phyloP scores from a whole-genome alignment of 176 grass and related monocot genomes.

The Musa itinerans region DNA sequence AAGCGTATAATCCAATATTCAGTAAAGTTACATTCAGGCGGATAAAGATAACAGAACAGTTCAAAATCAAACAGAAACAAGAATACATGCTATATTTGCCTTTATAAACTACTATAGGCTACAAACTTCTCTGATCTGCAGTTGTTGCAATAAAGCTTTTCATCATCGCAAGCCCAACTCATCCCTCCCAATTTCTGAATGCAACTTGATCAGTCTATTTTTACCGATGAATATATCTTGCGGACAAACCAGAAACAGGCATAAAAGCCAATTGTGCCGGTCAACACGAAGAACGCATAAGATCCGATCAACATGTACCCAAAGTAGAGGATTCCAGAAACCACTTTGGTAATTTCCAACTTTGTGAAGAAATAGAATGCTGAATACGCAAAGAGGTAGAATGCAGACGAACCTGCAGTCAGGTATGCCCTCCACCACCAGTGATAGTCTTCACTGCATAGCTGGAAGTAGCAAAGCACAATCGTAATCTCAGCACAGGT shows the following conservation, averaged over 20 bases:
- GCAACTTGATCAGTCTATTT: constrained; percentile 51
- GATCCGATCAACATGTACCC: constrained; percentile 74
- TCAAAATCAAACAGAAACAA: neutral
- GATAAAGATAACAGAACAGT: neutral
- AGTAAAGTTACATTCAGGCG: neutral
- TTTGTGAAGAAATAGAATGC: constrained; percentile 72
- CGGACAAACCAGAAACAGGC: constrained; percentile 77
- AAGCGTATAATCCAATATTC: neutral
- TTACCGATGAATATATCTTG: constrained; percentile 71
- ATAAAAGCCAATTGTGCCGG: constrained; percentile 71
- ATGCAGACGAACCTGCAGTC: constrained; percentile 56
- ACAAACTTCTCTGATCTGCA: too few relatives aligned
- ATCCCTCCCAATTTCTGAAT: neutral
- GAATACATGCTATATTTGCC: constrained; percentile 1
- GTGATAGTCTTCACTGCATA: constrained; percentile 71
- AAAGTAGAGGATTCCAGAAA: constrained; percentile 68
- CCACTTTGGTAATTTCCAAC: constrained; percentile 71
- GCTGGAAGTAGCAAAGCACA: constrained; percentile 77
- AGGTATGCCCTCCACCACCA: constrained; percentile 80
- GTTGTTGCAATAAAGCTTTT: neutral
- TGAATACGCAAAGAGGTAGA: constrained; percentile 68
- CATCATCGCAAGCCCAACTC: neutral
- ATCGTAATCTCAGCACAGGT: constrained; percentile 66
- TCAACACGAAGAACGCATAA: constrained; percentile 78
- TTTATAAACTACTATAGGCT: neutral